Base-by-base conservation (phyloP, 768 basidiomycete genomes). In the Daedaleopsis sinensis region DNA sequence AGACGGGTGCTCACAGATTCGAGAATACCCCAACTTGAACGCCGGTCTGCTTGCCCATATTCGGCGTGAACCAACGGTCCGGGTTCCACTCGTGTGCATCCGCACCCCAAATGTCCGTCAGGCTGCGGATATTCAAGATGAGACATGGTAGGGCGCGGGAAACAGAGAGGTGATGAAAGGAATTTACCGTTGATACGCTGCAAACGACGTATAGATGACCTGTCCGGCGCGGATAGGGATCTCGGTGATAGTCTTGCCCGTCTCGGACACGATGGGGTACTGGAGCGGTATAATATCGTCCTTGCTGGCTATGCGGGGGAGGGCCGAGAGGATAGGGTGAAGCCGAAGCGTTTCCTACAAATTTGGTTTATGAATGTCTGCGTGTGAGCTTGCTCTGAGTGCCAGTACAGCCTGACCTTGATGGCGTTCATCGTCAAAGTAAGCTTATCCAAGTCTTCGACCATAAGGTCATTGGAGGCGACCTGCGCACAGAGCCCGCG, bases 251-350 rank as follows among this genome's bases (percentile, higher is more conserved):
- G 38, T 37, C 36, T 64, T 43, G 0, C 62, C 62, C 10, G 47
- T 39, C n/a, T 47, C 47, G n/a, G 58, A 37, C 0, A 36, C 36
- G 19, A 59, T 38, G 2, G 62, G 62, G 39, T 56, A 49, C 5
- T 65, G 49, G 27, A 71, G 59, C 1, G 70, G 70, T 21, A 71
- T 58, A 11, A 68, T 54, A 24, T 71, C 68, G 43, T 71, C 70
- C 21, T 63, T 60, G n/a, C 43, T 54, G 5, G 68, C 66, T 19
- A 56, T 55, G 11, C 71, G 70, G 37, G 58, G 56, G 12, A 72
- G 57, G 23, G 51, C 51, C 1, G 56, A 38, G 18, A 65, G 61
- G 10, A 70, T 63, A 0, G 67, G 59, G 37, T 71, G 65, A 39
- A 63, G 54, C 8, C 71, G 65, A 21, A 70, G 59, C 0, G 68